These are phyloP conservation scores for Dictyostelium intermedium DNA, from an alignment of 78 protist genomes.

Conservation along the genomic window DNA sequence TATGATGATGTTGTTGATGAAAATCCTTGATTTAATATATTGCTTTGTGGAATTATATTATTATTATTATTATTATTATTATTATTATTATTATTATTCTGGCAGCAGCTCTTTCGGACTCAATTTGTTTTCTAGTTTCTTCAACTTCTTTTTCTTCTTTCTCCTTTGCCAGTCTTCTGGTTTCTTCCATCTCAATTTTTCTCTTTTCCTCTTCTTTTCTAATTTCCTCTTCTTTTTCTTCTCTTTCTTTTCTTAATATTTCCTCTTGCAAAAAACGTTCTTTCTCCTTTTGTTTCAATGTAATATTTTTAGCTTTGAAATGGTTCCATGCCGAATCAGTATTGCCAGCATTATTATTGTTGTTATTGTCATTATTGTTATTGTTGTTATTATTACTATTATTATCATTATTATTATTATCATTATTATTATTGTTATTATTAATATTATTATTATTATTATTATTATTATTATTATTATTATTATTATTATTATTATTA, in stretches of 20 bases:
- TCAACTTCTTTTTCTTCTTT: constrained; percentile 53
- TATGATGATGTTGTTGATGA: neutral
- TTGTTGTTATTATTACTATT: neutral
- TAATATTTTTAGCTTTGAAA: constrained; percentile 45
- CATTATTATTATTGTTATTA: neutral
- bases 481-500: neutral
- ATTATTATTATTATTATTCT: constrained; percentile 1
- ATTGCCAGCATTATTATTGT: neutral
- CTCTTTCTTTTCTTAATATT: constrained; percentile 34
- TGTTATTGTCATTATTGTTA: neutral
- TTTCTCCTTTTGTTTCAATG: constrained; percentile 54
- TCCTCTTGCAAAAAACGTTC: constrained; percentile 48
- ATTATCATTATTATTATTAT: neutral
- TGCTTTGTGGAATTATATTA: neutral
- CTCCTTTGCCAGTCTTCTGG: constrained; percentile 3
- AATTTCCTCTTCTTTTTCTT: constrained; percentile 58
- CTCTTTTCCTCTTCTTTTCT: constrained; percentile 56
- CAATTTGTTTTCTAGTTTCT: constrained; percentile 39
- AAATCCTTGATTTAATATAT: neutral
- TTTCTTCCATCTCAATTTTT: neutral
- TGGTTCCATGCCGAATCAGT: constrained; percentile 34
- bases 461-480: neutral
- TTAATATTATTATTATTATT: neutral
- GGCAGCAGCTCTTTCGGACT: constrained; percentile 66
- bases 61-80: neutral